phyloP scores from a whole-genome alignment of 441 rosid species.

The Arabidopsis lyrata region DNA sequence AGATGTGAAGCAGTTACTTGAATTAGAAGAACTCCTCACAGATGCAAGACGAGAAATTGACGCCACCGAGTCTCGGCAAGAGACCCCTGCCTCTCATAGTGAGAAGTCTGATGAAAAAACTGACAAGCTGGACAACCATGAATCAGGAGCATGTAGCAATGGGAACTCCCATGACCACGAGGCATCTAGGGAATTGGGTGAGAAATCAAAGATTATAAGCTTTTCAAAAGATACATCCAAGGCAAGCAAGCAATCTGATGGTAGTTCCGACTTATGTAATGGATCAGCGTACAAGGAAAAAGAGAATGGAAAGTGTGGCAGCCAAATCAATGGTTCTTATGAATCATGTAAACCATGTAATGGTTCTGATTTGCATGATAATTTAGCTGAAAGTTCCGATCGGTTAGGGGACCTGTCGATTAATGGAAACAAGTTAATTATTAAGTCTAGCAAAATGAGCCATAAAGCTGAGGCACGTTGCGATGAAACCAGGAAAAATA shows the following conservation, averaged over 20 bases:
- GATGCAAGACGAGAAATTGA: slow-evolving; percentile 58
- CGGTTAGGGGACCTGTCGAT: slow-evolving; percentile 51
- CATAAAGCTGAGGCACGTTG: slow-evolving; percentile 48
- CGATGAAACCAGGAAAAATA: slow-evolving; percentile 62
- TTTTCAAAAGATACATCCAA: slow-evolving; percentile 50
- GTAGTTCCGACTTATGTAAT: slow-evolving; percentile 38
- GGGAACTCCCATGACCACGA: slow-evolving; percentile 48
- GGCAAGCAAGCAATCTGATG: slow-evolving; percentile 42
- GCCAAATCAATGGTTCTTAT: slow-evolving; percentile 52
- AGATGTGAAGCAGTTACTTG: slow-evolving; percentile 91
- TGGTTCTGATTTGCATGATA: slow-evolving; percentile 50
- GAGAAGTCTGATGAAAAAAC: slow-evolving; percentile 49
- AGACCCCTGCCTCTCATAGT: slow-evolving; percentile 42
- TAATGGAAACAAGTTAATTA: slow-evolving; percentile 52
- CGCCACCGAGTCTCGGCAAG: slow-evolving; percentile 42
- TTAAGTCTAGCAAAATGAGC: slow-evolving; percentile 52
- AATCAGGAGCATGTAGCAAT: slow-evolving; percentile 49
- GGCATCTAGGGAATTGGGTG: slow-evolving; percentile 35
- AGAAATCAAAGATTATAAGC: slow-evolving; percentile 41
- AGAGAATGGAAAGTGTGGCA: slow-evolving; percentile 49
- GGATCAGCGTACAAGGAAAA: slow-evolving; percentile 47
- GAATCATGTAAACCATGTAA: slow-evolving; percentile 43
- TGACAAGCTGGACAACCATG: slow-evolving; percentile 45
- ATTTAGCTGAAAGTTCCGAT: slow-evolving; percentile 49
- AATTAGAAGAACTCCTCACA: slow-evolving; percentile 81